A percentile compares a stretch with the other conserved stretches of the same genome.
Conservation (phyloP, 139 green algal genomes). For the Raphidocelis subcapitata region DNA sequence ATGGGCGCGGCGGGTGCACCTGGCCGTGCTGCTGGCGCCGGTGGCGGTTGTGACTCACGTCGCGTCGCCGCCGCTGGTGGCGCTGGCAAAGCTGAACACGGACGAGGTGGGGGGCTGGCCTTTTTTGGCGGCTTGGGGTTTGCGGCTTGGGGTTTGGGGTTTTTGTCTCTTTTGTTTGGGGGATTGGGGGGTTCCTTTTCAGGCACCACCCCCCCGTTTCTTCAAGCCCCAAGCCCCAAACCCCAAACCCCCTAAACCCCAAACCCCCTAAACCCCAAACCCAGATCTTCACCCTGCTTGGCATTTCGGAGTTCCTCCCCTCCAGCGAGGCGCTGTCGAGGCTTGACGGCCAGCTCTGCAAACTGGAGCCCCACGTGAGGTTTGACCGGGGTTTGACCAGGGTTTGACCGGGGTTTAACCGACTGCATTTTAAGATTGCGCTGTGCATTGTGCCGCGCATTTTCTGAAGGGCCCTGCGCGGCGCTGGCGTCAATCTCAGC, state of each 20-base stretch:
- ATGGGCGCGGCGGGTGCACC: constrained; percentile 15
- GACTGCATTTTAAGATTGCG: no score
- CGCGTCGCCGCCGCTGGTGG: constrained; percentile 31
- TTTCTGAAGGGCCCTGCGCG: no score
- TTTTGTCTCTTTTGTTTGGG: no score
- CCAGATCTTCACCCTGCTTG: constrained; percentile 48
- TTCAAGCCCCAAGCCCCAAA: no score
- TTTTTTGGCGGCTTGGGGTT: no score
- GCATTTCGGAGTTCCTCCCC: constrained; percentile 51
- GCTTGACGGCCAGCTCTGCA: constrained; percentile 22
- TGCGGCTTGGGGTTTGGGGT: no score
- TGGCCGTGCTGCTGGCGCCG: constrained; percentile 45
- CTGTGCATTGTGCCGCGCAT: no score
- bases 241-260: background rate
- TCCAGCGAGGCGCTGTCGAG: constrained; percentile 9
- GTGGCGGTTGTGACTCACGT: constrained; percentile 49
- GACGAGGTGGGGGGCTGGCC: constrained; percentile 20
- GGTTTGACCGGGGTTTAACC: no score
- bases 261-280: background rate
- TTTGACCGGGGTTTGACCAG: no score
- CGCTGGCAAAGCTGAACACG: constrained; percentile 32
- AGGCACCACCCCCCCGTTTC: no score
- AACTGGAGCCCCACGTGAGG: background rate
- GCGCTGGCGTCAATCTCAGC: no score
- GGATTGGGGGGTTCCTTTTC: no score